Evolutionary conservation across 352 stramenopile species (phyloP), one percentile per base, ranked within the genome.

Genomic region (Phytopythium kandeliae): DNA sequence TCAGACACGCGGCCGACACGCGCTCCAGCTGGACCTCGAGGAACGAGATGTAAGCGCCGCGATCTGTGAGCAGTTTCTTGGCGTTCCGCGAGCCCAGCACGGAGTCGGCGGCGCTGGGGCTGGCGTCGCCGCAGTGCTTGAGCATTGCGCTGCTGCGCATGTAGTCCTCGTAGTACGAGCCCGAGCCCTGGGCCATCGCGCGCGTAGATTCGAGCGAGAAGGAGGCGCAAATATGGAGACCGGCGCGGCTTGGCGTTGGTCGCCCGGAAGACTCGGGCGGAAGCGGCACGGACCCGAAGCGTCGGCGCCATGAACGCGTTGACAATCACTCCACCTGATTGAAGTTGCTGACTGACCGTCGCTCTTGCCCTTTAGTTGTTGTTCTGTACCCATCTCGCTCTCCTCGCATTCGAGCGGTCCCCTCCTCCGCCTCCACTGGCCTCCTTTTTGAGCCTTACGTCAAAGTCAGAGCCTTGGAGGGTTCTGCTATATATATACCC

Each of bases 21-120:
- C 82, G 80, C 59, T 95, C 85, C 35, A 95, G 63, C 61, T 95
- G 85, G 55, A 90, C 79, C 55, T 95, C 85, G 3, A 95, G 74
- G 63, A 92, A 95, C 8, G 79, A 92, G 28, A 93, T 86, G 69
- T 95, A 95, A 36, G 85, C 85, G 41, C 67, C 78, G 31, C 85
- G 78, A 62, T 95, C 85, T 3, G 83, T 95, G 35, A 95, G 62
- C 33, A 95, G 63, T 46, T 88, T 75, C 62, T 89, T 85, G 5
- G 79, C 57, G 49, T 75, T 77, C 47, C 64, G 61, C 12, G 64
- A 48, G 33, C 24, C 16, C 8, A 34, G 24, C 24, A 24, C 41
- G 59, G 58, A 24, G 41, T 48, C 41, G 3, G 24, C 22, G 24
- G 12, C 24, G 24, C 25, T 22, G 25, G 10, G n/a, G 16, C 7